Evolutionary conservation across 345 rosid genomes (phyloP).

Genomic region (Eucalyptus rudis): DNA sequence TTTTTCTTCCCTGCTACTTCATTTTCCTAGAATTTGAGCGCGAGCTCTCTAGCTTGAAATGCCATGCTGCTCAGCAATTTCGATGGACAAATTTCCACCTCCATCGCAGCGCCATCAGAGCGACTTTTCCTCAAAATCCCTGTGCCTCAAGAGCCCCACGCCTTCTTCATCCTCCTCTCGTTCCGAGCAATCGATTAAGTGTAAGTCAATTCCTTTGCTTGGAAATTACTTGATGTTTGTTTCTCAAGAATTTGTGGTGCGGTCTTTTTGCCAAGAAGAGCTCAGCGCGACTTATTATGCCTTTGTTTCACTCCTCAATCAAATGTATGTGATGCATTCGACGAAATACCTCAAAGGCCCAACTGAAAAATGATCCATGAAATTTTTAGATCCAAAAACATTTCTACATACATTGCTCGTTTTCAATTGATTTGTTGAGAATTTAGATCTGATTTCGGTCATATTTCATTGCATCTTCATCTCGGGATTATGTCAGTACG

Average conservation of each 20-base stretch:
- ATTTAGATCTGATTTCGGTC: neutral
- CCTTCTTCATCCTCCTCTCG: too few species aligned
- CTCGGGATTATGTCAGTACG: neutral
- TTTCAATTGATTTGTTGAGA: neutral
- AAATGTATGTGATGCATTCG: too few species aligned
- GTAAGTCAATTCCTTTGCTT: neutral
- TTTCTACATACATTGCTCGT: too few species aligned
- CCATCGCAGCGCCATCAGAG: accelerated
- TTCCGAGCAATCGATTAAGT: neutral
- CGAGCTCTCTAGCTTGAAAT: neutral
- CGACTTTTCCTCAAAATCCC: too few species aligned
- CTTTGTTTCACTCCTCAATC: too few species aligned
- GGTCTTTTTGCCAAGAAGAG: neutral
- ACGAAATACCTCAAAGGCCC: neutral
- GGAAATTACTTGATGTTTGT: neutral
- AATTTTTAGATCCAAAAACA: too few species aligned
- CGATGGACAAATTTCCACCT: neutral
- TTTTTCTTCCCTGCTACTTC: neutral
- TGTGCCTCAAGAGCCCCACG: too few species aligned
- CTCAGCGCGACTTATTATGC: neutral
- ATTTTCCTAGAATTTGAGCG: neutral
- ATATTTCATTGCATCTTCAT: neutral
- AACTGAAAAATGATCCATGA: neutral
- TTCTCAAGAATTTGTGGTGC: neutral
- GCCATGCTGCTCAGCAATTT: neutral